Conservation (phyloP, 768 basidiomycete species). For the Suillus brevipes region DNA sequence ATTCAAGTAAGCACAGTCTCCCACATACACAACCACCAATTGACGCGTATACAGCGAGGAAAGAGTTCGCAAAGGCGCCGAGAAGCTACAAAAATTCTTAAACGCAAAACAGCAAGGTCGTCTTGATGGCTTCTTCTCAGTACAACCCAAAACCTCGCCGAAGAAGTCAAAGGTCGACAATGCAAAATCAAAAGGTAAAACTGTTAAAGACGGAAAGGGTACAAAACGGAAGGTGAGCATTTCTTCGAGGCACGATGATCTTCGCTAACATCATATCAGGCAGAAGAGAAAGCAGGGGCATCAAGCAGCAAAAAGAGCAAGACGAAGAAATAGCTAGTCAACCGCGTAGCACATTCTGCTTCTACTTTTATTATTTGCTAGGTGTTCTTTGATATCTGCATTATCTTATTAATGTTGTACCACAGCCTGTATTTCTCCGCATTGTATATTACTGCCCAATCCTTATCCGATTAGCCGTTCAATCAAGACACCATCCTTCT, state of each 20-base stretch:
- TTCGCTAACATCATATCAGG: conserved; percentile 24
- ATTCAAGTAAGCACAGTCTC: conserved; percentile 72
- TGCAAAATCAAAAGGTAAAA: conserved; percentile 41
- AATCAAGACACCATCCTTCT: not conserved
- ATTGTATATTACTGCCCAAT: conserved; percentile 1
- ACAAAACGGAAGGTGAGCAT: conserved; percentile 55
- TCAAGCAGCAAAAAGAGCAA: conserved; percentile 42
- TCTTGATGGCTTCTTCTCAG: conserved; percentile 92
- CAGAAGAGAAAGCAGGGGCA: conserved; percentile 35
- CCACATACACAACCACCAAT: not conserved
- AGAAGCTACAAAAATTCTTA: conserved; percentile 86
- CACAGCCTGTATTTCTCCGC: not conserved
- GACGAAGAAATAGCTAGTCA: conserved; percentile 34
- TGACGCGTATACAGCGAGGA: conserved; percentile 73
- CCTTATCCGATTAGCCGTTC: conserved; percentile 1
- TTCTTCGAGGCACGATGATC: conserved; percentile 16
- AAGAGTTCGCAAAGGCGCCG: conserved; percentile 91
- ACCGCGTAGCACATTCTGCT: not conserved
- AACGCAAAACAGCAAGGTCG: conserved; percentile 94
- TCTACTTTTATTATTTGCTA: not conserved
- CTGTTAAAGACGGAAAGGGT: conserved; percentile 33
- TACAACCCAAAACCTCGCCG: conserved; percentile 58
- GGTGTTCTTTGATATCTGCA: conserved; percentile 1
- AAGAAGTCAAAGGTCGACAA: conserved; percentile 40
- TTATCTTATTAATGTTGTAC: conserved; percentile 3